Percentiles rank a stretch among this genome's conserved stretches.
Conservation (phyloP, 495 filamentous ascomycete genomes). For the Hypoxylon lenormandii region DNA sequence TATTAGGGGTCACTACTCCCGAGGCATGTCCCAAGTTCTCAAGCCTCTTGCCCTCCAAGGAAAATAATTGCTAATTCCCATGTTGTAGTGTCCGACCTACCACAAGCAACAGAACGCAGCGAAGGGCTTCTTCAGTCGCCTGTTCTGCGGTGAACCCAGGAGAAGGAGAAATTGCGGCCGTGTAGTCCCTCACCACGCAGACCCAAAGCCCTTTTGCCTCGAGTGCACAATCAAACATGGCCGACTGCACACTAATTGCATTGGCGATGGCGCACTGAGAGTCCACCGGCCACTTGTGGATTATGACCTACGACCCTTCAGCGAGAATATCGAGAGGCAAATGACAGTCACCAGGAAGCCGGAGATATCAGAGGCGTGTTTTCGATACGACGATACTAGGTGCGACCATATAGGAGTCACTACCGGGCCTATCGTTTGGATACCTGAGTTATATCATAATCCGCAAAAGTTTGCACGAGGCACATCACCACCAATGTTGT, state of each 20-base stretch:
- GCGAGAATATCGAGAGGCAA: slow-evolving; percentile 7
- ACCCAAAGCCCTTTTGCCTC: slow-evolving; percentile 29
- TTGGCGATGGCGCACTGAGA: slow-evolving; percentile 39
- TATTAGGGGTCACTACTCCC: too few species aligned
- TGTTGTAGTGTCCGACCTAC: slow-evolving; percentile 34
- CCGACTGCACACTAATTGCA: slow-evolving; percentile 5
- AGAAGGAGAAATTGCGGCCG: slow-evolving; percentile 42
- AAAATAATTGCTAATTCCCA: too few species aligned
- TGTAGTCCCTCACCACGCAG: slow-evolving; percentile 40
- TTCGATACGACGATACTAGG: not conserved
- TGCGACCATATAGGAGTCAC: not conserved
- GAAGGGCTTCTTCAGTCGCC: slow-evolving; percentile 29
- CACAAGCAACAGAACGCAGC: slow-evolving; percentile 36
- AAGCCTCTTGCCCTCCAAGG: too few species aligned
- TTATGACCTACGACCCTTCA: slow-evolving; percentile 11
- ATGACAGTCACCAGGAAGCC: slow-evolving; percentile 4
- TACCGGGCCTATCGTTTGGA: slow-evolving; percentile 31
- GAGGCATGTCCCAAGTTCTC: too few species aligned
- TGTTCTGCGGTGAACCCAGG: slow-evolving; percentile 10
- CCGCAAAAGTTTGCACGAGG: slow-evolving; percentile 33
- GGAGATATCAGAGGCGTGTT: slow-evolving; percentile 5
- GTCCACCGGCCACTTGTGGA: slow-evolving; percentile 28
- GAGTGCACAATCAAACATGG: slow-evolving; percentile 28
- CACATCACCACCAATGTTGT: slow-evolving; percentile 23
- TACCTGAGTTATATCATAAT: slow-evolving; percentile 36